Evolutionary conservation across 2,329 filamentous ascomycete genomes (phyloP).

Genomic region (Mycosphaerella sp.): DNA sequence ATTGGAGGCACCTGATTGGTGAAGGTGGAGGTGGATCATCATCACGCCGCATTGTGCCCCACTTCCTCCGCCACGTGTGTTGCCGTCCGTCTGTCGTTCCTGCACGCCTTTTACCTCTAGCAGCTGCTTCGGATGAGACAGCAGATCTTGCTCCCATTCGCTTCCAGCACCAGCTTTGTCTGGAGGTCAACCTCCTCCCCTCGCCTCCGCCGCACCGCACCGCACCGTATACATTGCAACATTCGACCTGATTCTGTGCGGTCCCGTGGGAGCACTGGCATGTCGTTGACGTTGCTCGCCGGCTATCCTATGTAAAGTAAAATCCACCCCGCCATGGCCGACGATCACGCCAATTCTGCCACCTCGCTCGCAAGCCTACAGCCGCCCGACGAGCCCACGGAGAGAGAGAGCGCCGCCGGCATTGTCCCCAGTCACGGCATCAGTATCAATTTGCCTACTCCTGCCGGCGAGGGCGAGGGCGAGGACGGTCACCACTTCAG

Average conservation of each 20-base stretch:
- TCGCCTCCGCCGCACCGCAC: no score
- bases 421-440: conserved; percentile 42
- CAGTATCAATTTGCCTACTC: conserved; percentile 40
- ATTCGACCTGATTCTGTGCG: not conserved
- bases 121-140: no score
- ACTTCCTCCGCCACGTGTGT: no score
- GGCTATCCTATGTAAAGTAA: conserved; percentile 4
- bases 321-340: conserved; percentile 11
- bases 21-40: no score
- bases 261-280: not conserved
- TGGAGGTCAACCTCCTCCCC: no score
- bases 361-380: conserved; percentile 1
- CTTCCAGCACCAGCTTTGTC: no score
- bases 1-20: no score
- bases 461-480: conserved; percentile 30
- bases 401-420: conserved; percentile 26
- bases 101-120: no score
- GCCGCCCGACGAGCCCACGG: not conserved
- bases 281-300: not conserved
- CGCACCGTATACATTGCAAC: not conserved
- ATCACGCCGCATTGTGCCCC: no score
- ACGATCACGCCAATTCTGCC: not conserved
- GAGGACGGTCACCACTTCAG: conserved; percentile 37
- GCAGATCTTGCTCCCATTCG: no score
- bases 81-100: no score